phyloP scores from a whole-genome alignment of 257 asterid species.

The Phtheirospermum japonicum region DNA sequence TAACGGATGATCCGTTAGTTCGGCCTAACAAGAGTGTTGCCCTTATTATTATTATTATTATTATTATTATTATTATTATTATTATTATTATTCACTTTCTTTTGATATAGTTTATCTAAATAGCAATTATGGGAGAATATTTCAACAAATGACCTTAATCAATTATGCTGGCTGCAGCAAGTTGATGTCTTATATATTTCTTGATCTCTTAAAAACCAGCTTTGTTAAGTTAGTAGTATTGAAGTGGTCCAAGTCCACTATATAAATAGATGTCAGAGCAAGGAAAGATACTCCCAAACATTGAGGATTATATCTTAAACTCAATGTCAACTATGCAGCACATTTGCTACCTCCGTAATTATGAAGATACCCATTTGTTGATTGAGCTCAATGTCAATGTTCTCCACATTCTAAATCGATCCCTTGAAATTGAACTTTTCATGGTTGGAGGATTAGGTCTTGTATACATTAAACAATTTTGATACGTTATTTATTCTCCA shows the following conservation, averaged over 20 bases:
- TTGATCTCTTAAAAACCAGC: no score
- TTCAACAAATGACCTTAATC: not conserved
- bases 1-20: not conserved
- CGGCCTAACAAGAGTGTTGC: no score
- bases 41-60: no score
- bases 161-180: slow-evolving; percentile 1
- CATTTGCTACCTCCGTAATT: not conserved
- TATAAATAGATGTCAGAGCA: not conserved
- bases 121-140: slow-evolving; percentile 8
- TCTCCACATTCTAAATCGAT: not conserved
- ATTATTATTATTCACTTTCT: no score
- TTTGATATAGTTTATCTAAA: not conserved
- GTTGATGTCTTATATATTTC: no score
- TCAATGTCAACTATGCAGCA: not conserved
- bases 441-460: not conserved
- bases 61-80: no score
- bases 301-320: not conserved
- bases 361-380: no score
- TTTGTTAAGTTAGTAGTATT: no score
- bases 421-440: not conserved
- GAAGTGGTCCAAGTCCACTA: slow-evolving; percentile 16
- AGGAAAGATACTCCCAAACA: no score
- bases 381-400: not conserved
- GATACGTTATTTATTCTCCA: no score
- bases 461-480: not conserved